phyloP scores from a whole-genome alignment of 2,329 filamentous ascomycete species.

The Cercospora zeina region DNA sequence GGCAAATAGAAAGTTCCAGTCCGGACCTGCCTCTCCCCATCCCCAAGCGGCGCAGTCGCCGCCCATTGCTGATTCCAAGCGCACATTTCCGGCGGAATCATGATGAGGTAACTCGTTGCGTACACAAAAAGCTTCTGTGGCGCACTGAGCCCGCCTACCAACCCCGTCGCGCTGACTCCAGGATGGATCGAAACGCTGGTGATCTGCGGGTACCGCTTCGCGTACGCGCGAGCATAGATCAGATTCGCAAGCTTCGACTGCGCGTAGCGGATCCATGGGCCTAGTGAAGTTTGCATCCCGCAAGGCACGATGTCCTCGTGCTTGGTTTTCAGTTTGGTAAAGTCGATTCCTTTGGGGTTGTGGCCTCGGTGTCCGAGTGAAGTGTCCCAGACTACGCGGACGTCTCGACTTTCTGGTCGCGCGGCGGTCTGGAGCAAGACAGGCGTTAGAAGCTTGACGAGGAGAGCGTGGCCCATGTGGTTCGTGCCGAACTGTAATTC shows the following conservation, averaged over 20 bases:
- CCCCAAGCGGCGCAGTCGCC: conserved; percentile 43
- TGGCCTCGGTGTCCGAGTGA: conserved; percentile 33
- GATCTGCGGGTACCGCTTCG: conserved; percentile 48
- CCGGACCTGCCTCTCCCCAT: conserved; percentile 21
- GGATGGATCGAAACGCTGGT: conserved; percentile 51
- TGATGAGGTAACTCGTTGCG: conserved; percentile 19
- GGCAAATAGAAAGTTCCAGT: conserved; percentile 46
- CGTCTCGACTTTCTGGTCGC: conserved; percentile 27
- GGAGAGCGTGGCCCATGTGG: conserved; percentile 40
- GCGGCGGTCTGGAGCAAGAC: conserved; percentile 32
- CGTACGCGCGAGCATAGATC: conserved; percentile 48
- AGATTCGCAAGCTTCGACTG: conserved; percentile 55
- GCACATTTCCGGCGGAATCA: conserved; percentile 36
- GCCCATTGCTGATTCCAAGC: conserved; percentile 49
- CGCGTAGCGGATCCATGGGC: conserved; percentile 46
- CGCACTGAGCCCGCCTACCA: conserved; percentile 35
- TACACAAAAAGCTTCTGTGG: conserved; percentile 22
- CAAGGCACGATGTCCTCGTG: conserved; percentile 23
- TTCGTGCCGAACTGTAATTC: conserved; percentile 42
- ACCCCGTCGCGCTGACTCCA: conserved; percentile 51
- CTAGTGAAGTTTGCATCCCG: conserved; percentile 4
- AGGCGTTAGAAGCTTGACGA: conserved; percentile 37
- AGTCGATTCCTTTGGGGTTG: conserved; percentile 29
- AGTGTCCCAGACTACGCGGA: conserved; percentile 37
- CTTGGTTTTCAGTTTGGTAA: conserved; percentile 35